A percentile compares a stretch with the other conserved stretches of the same genome.
Evolutionary conservation across 2,329 filamentous ascomycete species (phyloP).

Genomic region (Cadophora luteo-olivacea): DNA sequence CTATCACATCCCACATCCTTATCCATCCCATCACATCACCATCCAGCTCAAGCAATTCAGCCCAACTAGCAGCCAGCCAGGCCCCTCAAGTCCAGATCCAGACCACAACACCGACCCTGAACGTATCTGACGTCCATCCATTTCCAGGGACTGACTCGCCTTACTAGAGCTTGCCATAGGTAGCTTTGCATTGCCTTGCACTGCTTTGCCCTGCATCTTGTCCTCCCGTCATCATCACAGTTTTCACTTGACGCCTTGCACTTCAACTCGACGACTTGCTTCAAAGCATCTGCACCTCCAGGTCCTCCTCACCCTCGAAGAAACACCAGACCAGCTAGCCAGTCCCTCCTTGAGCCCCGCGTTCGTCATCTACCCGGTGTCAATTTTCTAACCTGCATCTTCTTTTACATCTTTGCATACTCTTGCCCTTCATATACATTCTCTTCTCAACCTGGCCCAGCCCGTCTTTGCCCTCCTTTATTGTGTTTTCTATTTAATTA

Average conservation of each 20-base stretch:
- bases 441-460: background rate
- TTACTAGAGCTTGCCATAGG: background rate
- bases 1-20: too few species aligned
- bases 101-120: background rate
- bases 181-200: background rate
- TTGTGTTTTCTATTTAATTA: conserved; percentile 3
- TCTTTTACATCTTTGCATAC: background rate
- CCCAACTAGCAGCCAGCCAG: background rate
- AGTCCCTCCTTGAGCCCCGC: conserved; percentile 9
- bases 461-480: background rate
- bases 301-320: background rate
- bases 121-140: background rate
- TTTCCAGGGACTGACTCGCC: conserved; percentile 1
- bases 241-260: background rate
- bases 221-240: background rate
- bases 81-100: background rate
- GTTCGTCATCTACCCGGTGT: conserved; percentile 2
- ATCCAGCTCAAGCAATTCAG: background rate
- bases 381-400: background rate
- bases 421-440: background rate
- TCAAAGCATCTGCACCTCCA: background rate
- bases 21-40: too few species aligned
- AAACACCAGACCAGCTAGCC: background rate
- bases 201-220: too few species aligned
- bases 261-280: background rate